Base-by-base conservation (phyloP, 345 rosid species). In the Linum usitatissimum region DNA sequence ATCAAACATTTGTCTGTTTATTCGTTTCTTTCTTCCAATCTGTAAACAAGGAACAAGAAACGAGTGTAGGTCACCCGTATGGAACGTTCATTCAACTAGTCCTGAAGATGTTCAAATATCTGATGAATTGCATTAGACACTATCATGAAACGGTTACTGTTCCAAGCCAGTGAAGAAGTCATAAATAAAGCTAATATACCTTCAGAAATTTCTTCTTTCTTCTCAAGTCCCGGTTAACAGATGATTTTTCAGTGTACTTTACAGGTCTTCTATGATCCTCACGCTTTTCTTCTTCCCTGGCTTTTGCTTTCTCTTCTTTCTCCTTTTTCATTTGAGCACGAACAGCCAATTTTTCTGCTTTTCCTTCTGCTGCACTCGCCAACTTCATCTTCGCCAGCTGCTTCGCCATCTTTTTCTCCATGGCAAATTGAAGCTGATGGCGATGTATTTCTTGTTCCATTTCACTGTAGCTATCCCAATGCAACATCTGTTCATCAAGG, bases 381-480 rank as follows among this genome's bases (percentile, higher is more conserved):
- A 73, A 77, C 61, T 63, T 76, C 61, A 68, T 64, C 76, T 77
- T 81, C 3, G 74, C 77, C 61, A 78, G 69, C 67, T 78, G 73
- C 73, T 80, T 78, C 34, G 73, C 70, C 67, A 69, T 77, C 61
- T 69, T 79, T 75, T 76, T 77, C 56, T 81, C 87, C 51, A 66
- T 73, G 61, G 72, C 75, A 66, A 65, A 53, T 30, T 73, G 72
- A 60, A 79, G 80, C 70, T 75, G 76, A 67, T 78, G 79, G 64
- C 67, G 65, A 64, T 64, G 67, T 55, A 85, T 65, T 73, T 85
- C 87, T 69, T 75, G 74, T 71, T 73, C 70, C 17, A 80, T 71
- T 60, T 62, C 77, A 9, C 85, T 83, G 66, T 82, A 83, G 68
- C 96, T 83, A 64, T 88, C 81, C 96, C 95, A 91, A 0, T 80